Percentiles rank a stretch among this genome's conserved stretches.
phyloP scores from a whole-genome alignment of 371 early-diverging fungal genomes.

The Mortierella sp. region DNA sequence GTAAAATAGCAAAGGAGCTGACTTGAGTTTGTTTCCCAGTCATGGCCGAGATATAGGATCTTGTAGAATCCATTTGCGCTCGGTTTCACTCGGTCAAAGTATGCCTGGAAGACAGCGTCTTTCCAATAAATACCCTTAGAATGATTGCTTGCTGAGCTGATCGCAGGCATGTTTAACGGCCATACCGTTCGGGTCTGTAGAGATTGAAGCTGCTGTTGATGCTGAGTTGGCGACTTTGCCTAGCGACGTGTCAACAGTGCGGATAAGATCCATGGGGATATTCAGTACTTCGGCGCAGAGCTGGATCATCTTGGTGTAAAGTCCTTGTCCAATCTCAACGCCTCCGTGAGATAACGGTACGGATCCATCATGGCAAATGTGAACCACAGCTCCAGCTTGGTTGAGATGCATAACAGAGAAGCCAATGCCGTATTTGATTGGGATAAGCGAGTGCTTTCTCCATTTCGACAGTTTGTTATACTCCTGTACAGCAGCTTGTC shows the following conservation, averaged over 20 bases:
- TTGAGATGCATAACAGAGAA: constrained; percentile 76
- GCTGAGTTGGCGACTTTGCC: constrained; percentile 79
- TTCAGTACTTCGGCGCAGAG: constrained; percentile 77
- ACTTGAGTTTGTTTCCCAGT: constrained; percentile 76
- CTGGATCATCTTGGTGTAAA: constrained; percentile 85
- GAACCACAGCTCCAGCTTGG: constrained; percentile 84
- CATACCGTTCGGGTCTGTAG: constrained; percentile 83
- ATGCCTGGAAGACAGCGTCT: constrained; percentile 68
- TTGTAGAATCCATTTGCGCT: constrained; percentile 82
- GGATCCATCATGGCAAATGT: constrained; percentile 82
- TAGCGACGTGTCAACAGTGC: constrained; percentile 80
- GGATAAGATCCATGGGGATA: constrained; percentile 71
- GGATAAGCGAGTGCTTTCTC: constrained; percentile 76
- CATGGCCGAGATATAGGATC: constrained; percentile 76
- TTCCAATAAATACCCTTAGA: constrained; percentile 63
- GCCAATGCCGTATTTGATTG: constrained; percentile 80
- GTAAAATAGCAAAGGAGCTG: constrained; percentile 80
- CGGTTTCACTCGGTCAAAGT: constrained; percentile 78
- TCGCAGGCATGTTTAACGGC: constrained; percentile 80
- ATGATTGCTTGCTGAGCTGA: constrained; percentile 69
- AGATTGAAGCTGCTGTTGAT: constrained; percentile 79
- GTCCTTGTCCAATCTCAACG: constrained; percentile 88
- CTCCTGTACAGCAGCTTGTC: constrained; percentile 64
- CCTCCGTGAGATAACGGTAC: constrained; percentile 83
- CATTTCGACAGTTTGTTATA: constrained; percentile 74